Conservation (phyloP, 2,329 filamentous ascomycete genomes). For the Cladosporium oxysporum region DNA sequence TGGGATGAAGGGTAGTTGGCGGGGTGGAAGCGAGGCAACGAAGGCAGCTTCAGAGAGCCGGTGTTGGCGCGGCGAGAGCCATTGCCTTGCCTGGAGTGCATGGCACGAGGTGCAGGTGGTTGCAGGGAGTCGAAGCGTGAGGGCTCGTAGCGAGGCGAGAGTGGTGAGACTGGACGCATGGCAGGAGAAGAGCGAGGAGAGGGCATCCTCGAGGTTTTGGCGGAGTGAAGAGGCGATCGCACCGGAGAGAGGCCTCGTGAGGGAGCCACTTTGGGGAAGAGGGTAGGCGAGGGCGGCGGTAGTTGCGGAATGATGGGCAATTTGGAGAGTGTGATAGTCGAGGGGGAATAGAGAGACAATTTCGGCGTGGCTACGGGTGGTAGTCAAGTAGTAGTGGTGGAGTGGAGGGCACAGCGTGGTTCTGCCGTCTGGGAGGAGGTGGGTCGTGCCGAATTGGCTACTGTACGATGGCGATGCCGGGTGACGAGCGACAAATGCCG, state of each 20-base stretch:
- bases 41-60: slow-evolving; percentile 48
- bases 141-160: slow-evolving; percentile 35
- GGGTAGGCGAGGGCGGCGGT: slow-evolving; percentile 14
- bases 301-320: slow-evolving; percentile 18
- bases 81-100: slow-evolving; percentile 33
- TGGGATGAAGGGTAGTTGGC: slow-evolving; percentile 49
- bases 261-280: slow-evolving; percentile 22
- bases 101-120: slow-evolving; percentile 33
- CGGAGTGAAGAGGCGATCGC: slow-evolving; percentile 17
- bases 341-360: background rate
- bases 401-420: slow-evolving; percentile 12
- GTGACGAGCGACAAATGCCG: slow-evolving; percentile 11
- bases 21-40: slow-evolving; percentile 54
- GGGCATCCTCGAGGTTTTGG: slow-evolving; percentile 32
- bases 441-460: slow-evolving; percentile 17
- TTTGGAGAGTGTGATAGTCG: background rate
- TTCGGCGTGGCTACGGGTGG: slow-evolving; percentile 9
- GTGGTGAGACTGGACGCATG: slow-evolving; percentile 37
- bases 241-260: slow-evolving; percentile 25
- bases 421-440: slow-evolving; percentile 7
- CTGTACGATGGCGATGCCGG: slow-evolving; percentile 1
- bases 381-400: slow-evolving; percentile 3
- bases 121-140: slow-evolving; percentile 36
- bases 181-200: slow-evolving; percentile 37
- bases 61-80: slow-evolving; percentile 40